Conservation (phyloP, 441 rosid genomes). For the Populus tomentosa region DNA sequence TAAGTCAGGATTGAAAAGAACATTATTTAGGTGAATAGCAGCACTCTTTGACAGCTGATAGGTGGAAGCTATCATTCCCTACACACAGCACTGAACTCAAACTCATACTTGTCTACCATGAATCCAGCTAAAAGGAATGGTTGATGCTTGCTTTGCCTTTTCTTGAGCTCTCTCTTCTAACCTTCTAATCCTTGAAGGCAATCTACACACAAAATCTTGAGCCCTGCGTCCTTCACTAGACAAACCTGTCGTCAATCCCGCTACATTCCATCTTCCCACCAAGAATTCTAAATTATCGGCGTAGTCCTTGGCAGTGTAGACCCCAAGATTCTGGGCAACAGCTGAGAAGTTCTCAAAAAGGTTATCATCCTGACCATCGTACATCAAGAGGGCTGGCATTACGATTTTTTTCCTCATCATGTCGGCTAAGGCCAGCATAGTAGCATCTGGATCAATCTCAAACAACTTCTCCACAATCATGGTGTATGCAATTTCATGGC, state of each 20-base stretch:
- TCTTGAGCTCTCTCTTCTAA: slow-evolving; percentile 80
- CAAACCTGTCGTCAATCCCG: slow-evolving; percentile 48
- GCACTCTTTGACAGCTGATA: too few relatives aligned
- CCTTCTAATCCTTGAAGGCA: slow-evolving; percentile 61
- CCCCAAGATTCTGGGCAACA: slow-evolving; percentile 78
- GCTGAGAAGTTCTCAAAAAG: slow-evolving; percentile 73
- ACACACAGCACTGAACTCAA: slow-evolving; percentile 10
- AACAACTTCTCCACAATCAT: slow-evolving; percentile 77
- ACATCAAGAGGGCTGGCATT: slow-evolving; percentile 92
- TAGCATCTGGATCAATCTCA: slow-evolving; percentile 75
- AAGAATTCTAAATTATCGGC: slow-evolving; percentile 78
- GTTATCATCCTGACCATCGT: slow-evolving; percentile 59
- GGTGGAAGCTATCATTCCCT: too few relatives aligned
- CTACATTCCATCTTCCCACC: slow-evolving; percentile 74
- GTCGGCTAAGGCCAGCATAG: slow-evolving; percentile 66
- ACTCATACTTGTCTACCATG: slow-evolving; percentile 57
- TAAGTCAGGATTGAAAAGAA: too few relatives aligned
- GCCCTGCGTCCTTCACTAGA: slow-evolving; percentile 69
- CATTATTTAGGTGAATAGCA: too few relatives aligned
- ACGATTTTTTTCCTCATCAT: slow-evolving; percentile 89
- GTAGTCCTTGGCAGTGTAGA: slow-evolving; percentile 77
- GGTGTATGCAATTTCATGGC: slow-evolving; percentile 86
- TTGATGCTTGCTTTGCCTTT: slow-evolving; percentile 52
- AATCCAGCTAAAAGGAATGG: slow-evolving; percentile 78
- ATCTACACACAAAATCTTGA: slow-evolving; percentile 68